These are phyloP conservation scores for Inga leiocalycina DNA, from an alignment of 306 rosid species.

Conservation along the genomic window DNA sequence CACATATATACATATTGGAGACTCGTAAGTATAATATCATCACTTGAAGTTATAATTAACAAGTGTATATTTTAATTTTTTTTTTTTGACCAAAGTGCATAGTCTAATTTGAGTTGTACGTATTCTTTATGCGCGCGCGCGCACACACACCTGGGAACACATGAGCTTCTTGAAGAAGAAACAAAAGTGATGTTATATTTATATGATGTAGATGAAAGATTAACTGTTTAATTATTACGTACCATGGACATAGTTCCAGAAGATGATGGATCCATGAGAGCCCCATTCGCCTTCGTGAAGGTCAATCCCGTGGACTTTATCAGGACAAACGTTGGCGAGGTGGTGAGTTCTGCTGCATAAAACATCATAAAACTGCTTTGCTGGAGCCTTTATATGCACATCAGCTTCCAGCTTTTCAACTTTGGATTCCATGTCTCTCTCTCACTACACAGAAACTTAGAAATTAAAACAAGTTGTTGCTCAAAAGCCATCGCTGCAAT, in stretches of 20 bases:
- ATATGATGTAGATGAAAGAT: too few species aligned
- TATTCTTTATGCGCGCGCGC: too few species aligned
- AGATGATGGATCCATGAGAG: slow-evolving; percentile 1
- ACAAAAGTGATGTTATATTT: not conserved
- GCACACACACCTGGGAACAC: too few species aligned
- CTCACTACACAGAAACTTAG: not conserved
- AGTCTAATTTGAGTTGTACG: too few species aligned
- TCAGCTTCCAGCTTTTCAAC: not conserved
- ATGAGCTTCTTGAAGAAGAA: not conserved
- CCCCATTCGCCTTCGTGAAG: slow-evolving; percentile 34
- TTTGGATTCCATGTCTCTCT: not conserved
- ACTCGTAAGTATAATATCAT: too few species aligned
- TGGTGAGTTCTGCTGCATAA: slow-evolving; percentile 17
- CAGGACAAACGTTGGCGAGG: slow-evolving; percentile 3
- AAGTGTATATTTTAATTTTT: too few species aligned
- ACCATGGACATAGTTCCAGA: slow-evolving; percentile 25
- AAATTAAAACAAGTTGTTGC: too few species aligned
- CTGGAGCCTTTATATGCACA: not conserved
- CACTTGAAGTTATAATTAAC: too few species aligned
- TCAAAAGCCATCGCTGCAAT: not conserved
- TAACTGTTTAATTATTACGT: not conserved
- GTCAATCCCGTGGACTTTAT: not conserved
- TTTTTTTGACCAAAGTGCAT: too few species aligned
- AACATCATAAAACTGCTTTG: slow-evolving; percentile 15
- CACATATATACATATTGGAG: too few species aligned